Evolutionary conservation across 1,139 yeast species (phyloP).

Genomic region (Yamadazyma mexicana): DNA sequence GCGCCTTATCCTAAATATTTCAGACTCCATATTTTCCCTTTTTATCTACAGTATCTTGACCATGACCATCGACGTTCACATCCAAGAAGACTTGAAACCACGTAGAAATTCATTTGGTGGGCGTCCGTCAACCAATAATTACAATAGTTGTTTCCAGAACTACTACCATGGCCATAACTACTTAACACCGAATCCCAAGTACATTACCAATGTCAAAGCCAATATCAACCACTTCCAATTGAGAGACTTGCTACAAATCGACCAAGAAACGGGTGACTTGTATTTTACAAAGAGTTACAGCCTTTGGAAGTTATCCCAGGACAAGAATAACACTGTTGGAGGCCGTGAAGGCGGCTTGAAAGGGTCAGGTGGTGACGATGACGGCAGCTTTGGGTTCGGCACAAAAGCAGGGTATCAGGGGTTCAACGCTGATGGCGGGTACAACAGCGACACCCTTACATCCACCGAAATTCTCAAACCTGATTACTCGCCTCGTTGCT

Average conservation of each 20-base stretch:
- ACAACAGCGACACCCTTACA: neutral
- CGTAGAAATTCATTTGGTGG: slow-evolving; percentile 7
- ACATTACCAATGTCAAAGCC: slow-evolving; percentile 31
- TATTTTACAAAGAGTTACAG: slow-evolving; percentile 36
- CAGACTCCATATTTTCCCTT: slow-evolving; percentile 3
- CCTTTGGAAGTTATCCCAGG: slow-evolving; percentile 20
- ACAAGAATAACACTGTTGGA: slow-evolving; percentile 2
- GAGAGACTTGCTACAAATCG: slow-evolving; percentile 65
- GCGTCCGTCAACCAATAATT: slow-evolving; percentile 9
- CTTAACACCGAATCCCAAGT: slow-evolving; percentile 38
- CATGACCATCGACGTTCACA: slow-evolving; percentile 12
- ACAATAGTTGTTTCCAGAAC: slow-evolving; percentile 40
- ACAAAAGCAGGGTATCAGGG: neutral
- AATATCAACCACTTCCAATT: slow-evolving; percentile 81
- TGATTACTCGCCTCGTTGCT: slow-evolving; percentile 63
- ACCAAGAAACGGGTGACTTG: slow-evolving; percentile 26
- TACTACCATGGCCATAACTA: slow-evolving; percentile 44
- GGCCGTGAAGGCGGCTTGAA: slow-evolving; percentile 16
- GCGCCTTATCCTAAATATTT: neutral
- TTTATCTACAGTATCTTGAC: no score
- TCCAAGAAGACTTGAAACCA: slow-evolving; percentile 2
- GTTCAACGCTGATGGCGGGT: neutral
- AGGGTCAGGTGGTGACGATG: neutral
- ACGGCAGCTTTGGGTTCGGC: neutral
- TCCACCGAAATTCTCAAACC: slow-evolving; percentile 44